Evolutionary conservation across 2,329 filamentous ascomycete genomes (phyloP).

Genomic region (Beauveria sp.): DNA sequence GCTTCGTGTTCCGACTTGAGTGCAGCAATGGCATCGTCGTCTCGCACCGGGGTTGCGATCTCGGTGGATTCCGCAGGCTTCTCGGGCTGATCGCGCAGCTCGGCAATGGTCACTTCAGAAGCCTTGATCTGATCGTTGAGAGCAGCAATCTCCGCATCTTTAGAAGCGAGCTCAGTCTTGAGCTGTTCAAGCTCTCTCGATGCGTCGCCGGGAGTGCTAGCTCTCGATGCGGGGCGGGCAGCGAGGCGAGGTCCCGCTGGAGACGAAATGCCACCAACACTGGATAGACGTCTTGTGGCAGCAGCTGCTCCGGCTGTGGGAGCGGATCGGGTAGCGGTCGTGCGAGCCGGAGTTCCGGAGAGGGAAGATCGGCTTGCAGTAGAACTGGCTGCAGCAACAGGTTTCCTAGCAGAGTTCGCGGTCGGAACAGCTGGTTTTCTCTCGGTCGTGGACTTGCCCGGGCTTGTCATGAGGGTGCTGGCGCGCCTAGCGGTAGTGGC

Average conservation of each 20-base stretch:
- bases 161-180: constrained; percentile 50
- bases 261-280: constrained; percentile 30
- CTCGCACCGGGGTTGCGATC: constrained; percentile 27
- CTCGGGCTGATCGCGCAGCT: constrained; percentile 43
- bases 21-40: constrained; percentile 35
- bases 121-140: constrained; percentile 49
- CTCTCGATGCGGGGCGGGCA: constrained; percentile 31
- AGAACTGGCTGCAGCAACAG: constrained; percentile 24
- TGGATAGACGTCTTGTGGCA: constrained; percentile 51
- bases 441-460: constrained; percentile 24
- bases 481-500: constrained; percentile 31
- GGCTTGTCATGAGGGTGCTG: constrained; percentile 35
- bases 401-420: constrained; percentile 26
- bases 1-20: constrained; percentile 44
- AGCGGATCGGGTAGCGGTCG: constrained; percentile 31
- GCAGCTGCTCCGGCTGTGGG: constrained; percentile 33
- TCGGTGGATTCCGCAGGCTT: constrained; percentile 32
- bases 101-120: constrained; percentile 47
- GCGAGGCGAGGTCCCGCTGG: constrained; percentile 26
- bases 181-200: constrained; percentile 53
- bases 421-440: constrained; percentile 28
- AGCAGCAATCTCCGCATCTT: constrained; percentile 48
- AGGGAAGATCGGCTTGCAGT: constrained; percentile 23
- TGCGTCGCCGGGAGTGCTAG: constrained; percentile 32
- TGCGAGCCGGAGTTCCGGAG: constrained; percentile 21